Evolutionary conservation across 2,329 filamentous ascomycete species (phyloP).

Genomic region (Aplosporella prunicola): DNA sequence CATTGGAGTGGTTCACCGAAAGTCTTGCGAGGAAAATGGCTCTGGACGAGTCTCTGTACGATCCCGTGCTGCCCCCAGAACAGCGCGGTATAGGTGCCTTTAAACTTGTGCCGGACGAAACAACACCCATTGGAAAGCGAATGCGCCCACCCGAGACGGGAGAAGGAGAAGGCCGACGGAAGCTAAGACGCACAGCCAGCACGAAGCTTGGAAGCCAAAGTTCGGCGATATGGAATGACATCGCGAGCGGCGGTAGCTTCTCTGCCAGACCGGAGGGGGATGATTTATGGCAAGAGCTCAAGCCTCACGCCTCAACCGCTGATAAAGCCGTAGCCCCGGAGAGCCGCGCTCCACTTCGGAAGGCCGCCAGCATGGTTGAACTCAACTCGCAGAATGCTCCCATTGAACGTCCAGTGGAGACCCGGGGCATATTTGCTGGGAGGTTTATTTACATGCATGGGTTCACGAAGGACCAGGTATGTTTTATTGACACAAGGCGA

Average conservation of each 20-base stretch:
- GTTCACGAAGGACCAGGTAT: constrained; percentile 35
- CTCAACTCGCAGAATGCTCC: background rate
- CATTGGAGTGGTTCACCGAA: constrained; percentile 75
- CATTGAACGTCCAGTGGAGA: background rate
- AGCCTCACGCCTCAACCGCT: constrained; percentile 11
- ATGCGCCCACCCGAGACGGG: constrained; percentile 19
- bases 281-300: constrained; percentile 27
- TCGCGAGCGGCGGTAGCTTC: constrained; percentile 44
- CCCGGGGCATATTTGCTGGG: constrained; percentile 24
- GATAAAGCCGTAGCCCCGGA: background rate
- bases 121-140: constrained; percentile 32
- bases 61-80: constrained; percentile 59
- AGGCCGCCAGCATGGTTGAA: too few relatives aligned
- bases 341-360: too few relatives aligned
- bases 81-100: constrained; percentile 72
- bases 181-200: constrained; percentile 80
- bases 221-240: constrained; percentile 83
- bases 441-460: constrained; percentile 34
- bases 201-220: constrained; percentile 71
- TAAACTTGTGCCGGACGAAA: constrained; percentile 35
- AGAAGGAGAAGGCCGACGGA: constrained; percentile 53
- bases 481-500: constrained; percentile 4
- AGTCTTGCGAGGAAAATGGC: constrained; percentile 81
- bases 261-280: constrained; percentile 18
- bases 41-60: constrained; percentile 75